Evolutionary conservation across 768 basidiomycete genomes (phyloP), one percentile per base, ranked within the genome.

Genomic region (Lactifluus pinguis): DNA sequence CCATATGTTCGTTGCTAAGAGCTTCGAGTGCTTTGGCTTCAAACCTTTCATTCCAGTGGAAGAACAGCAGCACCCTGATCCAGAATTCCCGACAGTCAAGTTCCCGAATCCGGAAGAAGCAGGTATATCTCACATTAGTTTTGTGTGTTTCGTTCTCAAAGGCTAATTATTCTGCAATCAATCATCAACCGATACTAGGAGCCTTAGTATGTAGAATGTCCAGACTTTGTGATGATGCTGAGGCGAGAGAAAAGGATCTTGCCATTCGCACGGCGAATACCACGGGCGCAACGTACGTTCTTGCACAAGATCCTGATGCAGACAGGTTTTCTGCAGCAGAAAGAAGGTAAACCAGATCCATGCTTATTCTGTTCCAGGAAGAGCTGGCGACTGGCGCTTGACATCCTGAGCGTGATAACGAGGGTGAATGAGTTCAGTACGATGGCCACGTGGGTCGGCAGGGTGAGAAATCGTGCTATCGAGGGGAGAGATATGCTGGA

Each of bases 81-180:
- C 92, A 5, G 82, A 92, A 32, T 95, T 95, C 68, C 83, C 89
- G 4, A 92, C 92, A 5, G 88, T 94, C 17, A 74, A 73, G 21
- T 93, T 90, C 70, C 92, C 92, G 2, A 95, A 95, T 68, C 92
- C 92, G 2, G 92, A 95, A 71, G 92, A 95, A 71, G 86, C 89
- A 72, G 92, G 92, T 82, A 68, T 57, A 72, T 56, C 10, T 9
- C 15, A 29, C 10, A 6, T 38, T 21, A 39, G 72, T 57, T 10
- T 17, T 14, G 29, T 14, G 29, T 15, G 6, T 42, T 25, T 32
- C 14, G 14, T 38, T 39, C 32, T 15, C 13, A 21, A 15, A 47
- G 41, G 15, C 44, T 49, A 17, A 49, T 19, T 25, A 11, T 38
- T 13, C 44, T 29, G 4, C 14, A 5, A 54, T 25, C 14, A 5